phyloP scores from a whole-genome alignment of 75 land plant species.

The Pinus tabuliformis region DNA sequence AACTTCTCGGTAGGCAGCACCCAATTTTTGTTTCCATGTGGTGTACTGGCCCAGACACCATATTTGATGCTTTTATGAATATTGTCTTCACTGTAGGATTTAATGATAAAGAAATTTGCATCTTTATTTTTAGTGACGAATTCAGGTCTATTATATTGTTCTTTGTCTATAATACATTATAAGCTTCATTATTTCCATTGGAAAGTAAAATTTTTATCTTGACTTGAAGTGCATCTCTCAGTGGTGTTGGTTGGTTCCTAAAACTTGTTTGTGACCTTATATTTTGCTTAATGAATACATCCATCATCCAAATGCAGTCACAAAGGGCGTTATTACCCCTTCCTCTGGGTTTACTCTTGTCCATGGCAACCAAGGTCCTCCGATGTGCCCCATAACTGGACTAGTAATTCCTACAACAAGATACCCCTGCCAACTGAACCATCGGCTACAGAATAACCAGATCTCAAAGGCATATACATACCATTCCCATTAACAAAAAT shows the following conservation, averaged over 20 bases:
- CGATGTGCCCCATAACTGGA: slow-evolving; percentile 26
- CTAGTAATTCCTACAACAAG: slow-evolving; percentile 29
- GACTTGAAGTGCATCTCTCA: neutral
- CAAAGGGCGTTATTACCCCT: slow-evolving; percentile 50
- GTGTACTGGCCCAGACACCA: slow-evolving; percentile 38
- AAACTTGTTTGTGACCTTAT: slow-evolving; percentile 64
- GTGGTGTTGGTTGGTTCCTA: neutral
- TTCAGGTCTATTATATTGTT: slow-evolving; percentile 41
- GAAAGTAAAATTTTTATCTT: neutral
- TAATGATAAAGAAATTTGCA: slow-evolving; percentile 39
- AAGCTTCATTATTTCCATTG: slow-evolving; percentile 8
- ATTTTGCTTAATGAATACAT: slow-evolving; percentile 71
- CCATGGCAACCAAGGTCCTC: slow-evolving; percentile 38
- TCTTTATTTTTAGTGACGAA: slow-evolving; percentile 27
- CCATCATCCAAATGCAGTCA: slow-evolving; percentile 48
- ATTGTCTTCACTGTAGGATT: slow-evolving; percentile 44
- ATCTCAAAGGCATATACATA: slow-evolving; percentile 22
- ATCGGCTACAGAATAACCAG: slow-evolving; percentile 34
- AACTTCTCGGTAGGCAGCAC: slow-evolving; percentile 19
- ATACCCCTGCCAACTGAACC: slow-evolving; percentile 51
- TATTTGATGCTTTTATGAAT: slow-evolving; percentile 51
- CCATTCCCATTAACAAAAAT: slow-evolving; percentile 9
- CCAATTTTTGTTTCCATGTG: slow-evolving; percentile 45
- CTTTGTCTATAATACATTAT: slow-evolving; percentile 15
- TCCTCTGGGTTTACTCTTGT: slow-evolving; percentile 50